Conservation (phyloP, 257 asterid genomes). For the Solanum boliviense region DNA sequence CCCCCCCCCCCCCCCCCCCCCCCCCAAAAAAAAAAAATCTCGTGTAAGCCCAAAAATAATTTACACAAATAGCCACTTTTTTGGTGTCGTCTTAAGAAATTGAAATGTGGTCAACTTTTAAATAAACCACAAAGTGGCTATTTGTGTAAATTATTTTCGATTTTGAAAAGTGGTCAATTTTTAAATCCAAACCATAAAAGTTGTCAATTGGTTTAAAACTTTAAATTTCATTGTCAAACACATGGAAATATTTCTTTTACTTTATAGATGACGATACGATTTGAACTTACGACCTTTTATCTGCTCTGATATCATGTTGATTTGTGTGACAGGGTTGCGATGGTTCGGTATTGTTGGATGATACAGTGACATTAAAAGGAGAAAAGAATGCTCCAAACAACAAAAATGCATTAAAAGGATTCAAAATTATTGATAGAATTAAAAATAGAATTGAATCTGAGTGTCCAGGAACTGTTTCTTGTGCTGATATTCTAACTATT, state of each 20-base stretch:
- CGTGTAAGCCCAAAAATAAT: no score
- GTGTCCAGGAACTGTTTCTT: constrained; percentile 74
- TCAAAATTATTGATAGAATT: constrained; percentile 62
- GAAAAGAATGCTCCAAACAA: constrained; percentile 67
- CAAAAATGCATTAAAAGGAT: constrained; percentile 59
- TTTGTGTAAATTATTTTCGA: background rate
- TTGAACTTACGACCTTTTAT: background rate
- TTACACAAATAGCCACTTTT: no score
- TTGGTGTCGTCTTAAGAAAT: no score
- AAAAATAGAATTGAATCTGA: constrained; percentile 73
- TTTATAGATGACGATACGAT: background rate
- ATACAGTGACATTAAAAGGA: constrained; percentile 63
- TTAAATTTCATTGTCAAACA: no score
- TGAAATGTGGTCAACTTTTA: background rate
- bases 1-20: no score
- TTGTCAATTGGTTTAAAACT: background rate
- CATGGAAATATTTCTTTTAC: background rate
- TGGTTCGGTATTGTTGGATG: constrained; percentile 72
- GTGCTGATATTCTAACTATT: constrained; percentile 84
- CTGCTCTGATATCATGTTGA: background rate
- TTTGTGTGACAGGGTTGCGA: constrained; percentile 53
- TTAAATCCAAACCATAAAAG: background rate
- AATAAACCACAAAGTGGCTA: background rate
- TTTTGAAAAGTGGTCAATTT: background rate
- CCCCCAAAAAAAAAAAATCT: no score